Evolutionary conservation across 1,284 basidiomycete genomes (phyloP).

Genomic region (Leucoagaricus sp.): DNA sequence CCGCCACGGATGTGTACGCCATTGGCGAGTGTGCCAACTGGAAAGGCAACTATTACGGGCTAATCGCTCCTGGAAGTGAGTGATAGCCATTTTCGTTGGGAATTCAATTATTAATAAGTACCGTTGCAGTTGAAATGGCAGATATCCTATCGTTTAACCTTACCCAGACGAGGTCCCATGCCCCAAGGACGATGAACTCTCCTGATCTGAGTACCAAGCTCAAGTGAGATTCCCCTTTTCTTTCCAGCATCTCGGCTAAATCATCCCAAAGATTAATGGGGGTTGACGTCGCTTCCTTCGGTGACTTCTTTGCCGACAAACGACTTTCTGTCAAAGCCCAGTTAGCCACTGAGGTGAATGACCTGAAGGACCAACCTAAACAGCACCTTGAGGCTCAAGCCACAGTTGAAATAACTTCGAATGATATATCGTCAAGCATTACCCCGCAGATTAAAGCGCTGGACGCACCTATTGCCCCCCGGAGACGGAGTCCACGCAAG

Average conservation of each 20-base stretch:
- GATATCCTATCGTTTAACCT: conserved; percentile 78
- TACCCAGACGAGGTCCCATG: conserved; percentile 56
- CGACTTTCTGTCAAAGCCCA: conserved; percentile 26
- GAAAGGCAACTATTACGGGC: conserved; percentile 67
- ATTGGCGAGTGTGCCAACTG: conserved; percentile 79
- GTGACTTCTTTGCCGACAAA: conserved; percentile 74
- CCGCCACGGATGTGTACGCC: conserved; percentile 62
- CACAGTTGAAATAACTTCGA: neutral
- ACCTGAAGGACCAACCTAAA: neutral
- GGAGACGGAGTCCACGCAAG: conserved; percentile 12
- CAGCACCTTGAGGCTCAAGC: too few relatives aligned
- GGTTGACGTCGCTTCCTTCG: conserved; percentile 76
- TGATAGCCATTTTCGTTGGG: conserved; percentile 15
- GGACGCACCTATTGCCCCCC: conserved; percentile 13
- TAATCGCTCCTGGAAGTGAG: conserved; percentile 66
- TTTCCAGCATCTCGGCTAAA: neutral
- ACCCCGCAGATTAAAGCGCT: neutral
- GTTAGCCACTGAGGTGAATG: conserved; percentile 20
- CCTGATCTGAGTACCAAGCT: conserved; percentile 38
- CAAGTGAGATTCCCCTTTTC: conserved; percentile 22
- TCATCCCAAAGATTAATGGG: conserved; percentile 63
- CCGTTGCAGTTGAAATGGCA: conserved; percentile 63
- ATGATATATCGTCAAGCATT: neutral
- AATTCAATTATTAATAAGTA: neutral
- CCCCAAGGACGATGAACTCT: conserved; percentile 32